Conservation (phyloP, 179 eudicot species). For the Drosera spatulata region DNA sequence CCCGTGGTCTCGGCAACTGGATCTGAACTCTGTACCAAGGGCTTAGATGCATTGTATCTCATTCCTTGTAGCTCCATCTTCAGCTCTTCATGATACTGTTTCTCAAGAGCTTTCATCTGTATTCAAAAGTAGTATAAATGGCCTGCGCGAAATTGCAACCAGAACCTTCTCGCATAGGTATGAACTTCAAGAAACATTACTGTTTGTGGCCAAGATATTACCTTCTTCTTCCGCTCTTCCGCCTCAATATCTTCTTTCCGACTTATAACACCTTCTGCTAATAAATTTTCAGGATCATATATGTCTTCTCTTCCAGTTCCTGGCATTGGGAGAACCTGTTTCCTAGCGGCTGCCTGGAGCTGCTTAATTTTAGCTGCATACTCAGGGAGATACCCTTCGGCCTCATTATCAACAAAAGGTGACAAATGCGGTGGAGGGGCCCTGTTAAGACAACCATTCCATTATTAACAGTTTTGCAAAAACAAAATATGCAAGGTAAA, state of each 20-base stretch:
- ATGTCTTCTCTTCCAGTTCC: constrained; percentile 61
- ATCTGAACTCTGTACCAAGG: constrained; percentile 2
- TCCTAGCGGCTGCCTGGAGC: constrained; percentile 72
- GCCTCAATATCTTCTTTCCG: constrained; percentile 77
- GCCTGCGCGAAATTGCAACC: no score
- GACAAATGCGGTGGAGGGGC: constrained; percentile 93
- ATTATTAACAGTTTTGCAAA: no score
- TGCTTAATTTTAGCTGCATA: constrained; percentile 74
- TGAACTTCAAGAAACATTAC: no score
- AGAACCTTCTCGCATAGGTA: no score
- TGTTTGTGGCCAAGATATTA: constrained; percentile 4
- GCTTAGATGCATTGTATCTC: constrained; percentile 11
- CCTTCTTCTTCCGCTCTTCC: constrained; percentile 61
- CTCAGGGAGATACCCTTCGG: constrained; percentile 78
- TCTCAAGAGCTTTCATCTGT: constrained; percentile 48
- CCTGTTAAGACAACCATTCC: constrained; percentile 27
- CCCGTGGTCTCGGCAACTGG: constrained; percentile 15
- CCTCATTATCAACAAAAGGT: constrained; percentile 41
- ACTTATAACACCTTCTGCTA: constrained; percentile 58
- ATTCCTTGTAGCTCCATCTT: constrained; percentile 45
- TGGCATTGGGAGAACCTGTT: constrained; percentile 77
- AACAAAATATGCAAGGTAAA: no score
- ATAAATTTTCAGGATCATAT: constrained; percentile 56
- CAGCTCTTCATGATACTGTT: constrained; percentile 61
- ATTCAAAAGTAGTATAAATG: not conserved